Conservation (phyloP, 1,284 basidiomycete genomes). For the Malassezia equina region DNA sequence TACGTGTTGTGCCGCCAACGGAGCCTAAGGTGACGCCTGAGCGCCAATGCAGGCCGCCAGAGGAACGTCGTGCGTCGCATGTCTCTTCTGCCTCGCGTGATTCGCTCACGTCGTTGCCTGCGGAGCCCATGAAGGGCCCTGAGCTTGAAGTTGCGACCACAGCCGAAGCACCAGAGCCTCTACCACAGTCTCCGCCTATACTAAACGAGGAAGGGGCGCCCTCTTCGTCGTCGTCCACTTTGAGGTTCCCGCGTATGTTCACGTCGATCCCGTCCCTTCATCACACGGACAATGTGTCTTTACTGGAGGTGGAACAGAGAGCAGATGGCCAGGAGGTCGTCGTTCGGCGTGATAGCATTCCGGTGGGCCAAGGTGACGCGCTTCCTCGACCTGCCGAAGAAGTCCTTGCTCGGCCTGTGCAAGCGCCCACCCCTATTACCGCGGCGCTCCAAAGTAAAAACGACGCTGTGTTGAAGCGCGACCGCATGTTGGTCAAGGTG, state of each 20-base stretch:
- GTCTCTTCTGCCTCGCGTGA: not conserved
- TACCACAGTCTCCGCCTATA: not conserved
- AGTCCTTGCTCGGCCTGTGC: constrained; percentile 28
- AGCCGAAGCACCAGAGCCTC: too few species aligned
- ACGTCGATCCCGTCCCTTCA: not conserved
- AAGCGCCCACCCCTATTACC: constrained; percentile 1
- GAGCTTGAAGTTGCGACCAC: too few species aligned
- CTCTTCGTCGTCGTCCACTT: not conserved
- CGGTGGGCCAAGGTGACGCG: constrained; percentile 22
- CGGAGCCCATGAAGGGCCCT: not conserved
- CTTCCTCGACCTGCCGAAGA: constrained; percentile 28
- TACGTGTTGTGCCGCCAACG: not conserved
- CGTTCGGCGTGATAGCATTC: not conserved
- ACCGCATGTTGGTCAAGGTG: constrained; percentile 71
- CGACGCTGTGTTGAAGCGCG: constrained; percentile 51
- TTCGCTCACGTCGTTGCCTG: not conserved
- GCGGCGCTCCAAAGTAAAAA: not conserved
- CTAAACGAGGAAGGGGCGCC: not conserved
- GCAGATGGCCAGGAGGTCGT: not conserved
- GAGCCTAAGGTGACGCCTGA: not conserved
- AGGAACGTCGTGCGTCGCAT: not conserved
- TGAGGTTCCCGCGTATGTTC: not conserved
- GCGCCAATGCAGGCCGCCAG: not conserved
- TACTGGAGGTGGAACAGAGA: not conserved
- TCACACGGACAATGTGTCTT: not conserved